These are phyloP conservation scores for Penicillium sp. DNA, from an alignment of 2,329 filamentous ascomycete genomes.

Conservation along the genomic window DNA sequence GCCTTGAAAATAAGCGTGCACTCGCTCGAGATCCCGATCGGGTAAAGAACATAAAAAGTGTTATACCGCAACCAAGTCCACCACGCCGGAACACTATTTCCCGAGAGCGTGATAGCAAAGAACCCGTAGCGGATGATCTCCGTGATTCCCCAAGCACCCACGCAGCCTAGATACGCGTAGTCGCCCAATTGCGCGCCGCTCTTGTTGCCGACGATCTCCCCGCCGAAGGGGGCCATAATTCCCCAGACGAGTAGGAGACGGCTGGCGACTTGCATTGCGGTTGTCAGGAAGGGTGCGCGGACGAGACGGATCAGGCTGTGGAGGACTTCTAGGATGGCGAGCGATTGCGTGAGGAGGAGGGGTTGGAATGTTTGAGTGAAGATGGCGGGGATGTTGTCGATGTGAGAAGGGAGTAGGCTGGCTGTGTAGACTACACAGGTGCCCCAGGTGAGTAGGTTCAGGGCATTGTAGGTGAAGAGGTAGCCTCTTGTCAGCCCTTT, in stretches of 20 bases:
- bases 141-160: constrained; percentile 81
- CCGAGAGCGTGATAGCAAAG: constrained; percentile 65
- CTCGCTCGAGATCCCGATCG: constrained; percentile 84
- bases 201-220: constrained; percentile 27
- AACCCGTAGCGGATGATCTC: constrained; percentile 92
- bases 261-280: constrained; percentile 80
- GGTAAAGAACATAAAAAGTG: constrained; percentile 89
- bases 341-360: constrained; percentile 65
- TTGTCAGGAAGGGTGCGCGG: constrained; percentile 77
- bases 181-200: constrained; percentile 30
- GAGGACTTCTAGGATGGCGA: constrained; percentile 75
- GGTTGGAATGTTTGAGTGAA: constrained; percentile 46
- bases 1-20: constrained; percentile 71
- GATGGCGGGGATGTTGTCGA: constrained; percentile 40
- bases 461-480: constrained; percentile 77
- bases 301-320: constrained; percentile 78
- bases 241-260: constrained; percentile 87
- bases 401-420: constrained; percentile 50
- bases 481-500: constrained; percentile 59
- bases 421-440: constrained; percentile 67
- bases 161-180: constrained; percentile 45
- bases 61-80: constrained; percentile 73
- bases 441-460: constrained; percentile 72
- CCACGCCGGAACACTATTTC: constrained; percentile 54
- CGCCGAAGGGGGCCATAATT: constrained; percentile 64